These are phyloP conservation scores for Macadamia tetraphylla DNA, from an alignment of 164 flowering plant species.

Conservation along the genomic window DNA sequence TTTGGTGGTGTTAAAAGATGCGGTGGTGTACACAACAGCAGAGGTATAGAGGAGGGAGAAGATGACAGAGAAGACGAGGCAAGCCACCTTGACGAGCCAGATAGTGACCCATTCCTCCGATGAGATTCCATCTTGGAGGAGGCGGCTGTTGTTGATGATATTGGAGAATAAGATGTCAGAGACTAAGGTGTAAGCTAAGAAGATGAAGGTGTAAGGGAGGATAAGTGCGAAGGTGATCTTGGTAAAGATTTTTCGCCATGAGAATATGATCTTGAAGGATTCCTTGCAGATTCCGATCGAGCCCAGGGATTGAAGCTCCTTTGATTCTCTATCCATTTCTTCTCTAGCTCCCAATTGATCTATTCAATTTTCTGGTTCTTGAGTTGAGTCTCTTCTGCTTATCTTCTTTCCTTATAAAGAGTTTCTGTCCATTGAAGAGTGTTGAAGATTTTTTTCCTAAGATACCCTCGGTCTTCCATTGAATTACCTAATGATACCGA, in stretches of 20 bases:
- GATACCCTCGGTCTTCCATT: too few relatives aligned
- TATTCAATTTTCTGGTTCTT: background rate
- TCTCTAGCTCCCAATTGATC: too few relatives aligned
- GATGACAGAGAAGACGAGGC: slow-evolving; percentile 25
- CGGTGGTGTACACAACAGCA: slow-evolving; percentile 45
- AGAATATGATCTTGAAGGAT: slow-evolving; percentile 34
- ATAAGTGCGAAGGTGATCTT: slow-evolving; percentile 48
- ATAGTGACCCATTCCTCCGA: slow-evolving; percentile 23
- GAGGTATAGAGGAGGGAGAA: slow-evolving; percentile 37
- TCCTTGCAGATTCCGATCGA: slow-evolving; percentile 34
- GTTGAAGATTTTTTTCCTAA: too few relatives aligned
- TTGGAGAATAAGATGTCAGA: slow-evolving; percentile 28
- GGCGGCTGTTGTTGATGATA: slow-evolving; percentile 21
- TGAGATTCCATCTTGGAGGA: slow-evolving; percentile 12
- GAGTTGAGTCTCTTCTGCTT: too few relatives aligned
- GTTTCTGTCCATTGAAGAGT: too few relatives aligned
- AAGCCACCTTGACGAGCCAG: slow-evolving; percentile 28
- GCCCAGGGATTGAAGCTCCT: slow-evolving; percentile 43
- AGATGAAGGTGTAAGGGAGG: slow-evolving; percentile 62
- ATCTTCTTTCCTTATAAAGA: too few relatives aligned
- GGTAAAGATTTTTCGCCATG: slow-evolving; percentile 42
- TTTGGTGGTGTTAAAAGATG: slow-evolving; percentile 38
- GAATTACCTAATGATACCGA: too few relatives aligned
- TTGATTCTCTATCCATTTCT: slow-evolving; percentile 42
- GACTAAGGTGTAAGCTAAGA: slow-evolving; percentile 38